Evolutionary conservation across 148 eudicot species (phyloP).

Genomic region (Rhododendron kiyosumense): DNA sequence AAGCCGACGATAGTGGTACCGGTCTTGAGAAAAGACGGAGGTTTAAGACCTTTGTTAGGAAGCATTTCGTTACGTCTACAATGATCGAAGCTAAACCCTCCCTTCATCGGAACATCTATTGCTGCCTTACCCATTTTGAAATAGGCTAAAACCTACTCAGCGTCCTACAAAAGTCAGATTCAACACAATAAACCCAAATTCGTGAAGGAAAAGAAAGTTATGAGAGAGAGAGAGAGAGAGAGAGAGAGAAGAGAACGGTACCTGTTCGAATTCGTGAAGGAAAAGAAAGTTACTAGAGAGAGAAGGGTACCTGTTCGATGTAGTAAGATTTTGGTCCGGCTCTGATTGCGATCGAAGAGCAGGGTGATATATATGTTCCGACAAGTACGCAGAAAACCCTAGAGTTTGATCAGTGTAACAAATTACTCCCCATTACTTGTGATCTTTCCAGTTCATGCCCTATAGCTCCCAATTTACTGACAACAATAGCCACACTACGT

Average conservation of each 20-base stretch:
- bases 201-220: neutral
- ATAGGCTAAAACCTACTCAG: neutral
- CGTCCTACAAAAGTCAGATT: neutral
- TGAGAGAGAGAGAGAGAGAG: no score
- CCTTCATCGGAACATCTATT: constrained; percentile 52
- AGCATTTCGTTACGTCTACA: constrained; percentile 71
- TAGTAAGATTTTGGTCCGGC: neutral
- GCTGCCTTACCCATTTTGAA: constrained; percentile 34
- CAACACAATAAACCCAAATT: neutral
- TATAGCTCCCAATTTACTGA: neutral
- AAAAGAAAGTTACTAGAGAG: neutral
- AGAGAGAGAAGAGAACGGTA: neutral
- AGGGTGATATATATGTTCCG: neutral
- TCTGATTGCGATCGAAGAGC: neutral
- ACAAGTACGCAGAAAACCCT: neutral
- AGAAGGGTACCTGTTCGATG: neutral
- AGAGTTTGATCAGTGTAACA: neutral
- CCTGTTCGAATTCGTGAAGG: neutral
- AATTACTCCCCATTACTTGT: neutral
- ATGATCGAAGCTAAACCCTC: constrained; percentile 66
- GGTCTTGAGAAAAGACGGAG: constrained; percentile 54
- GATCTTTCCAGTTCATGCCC: neutral
- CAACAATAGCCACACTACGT: neutral
- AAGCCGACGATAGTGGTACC: constrained; percentile 85
- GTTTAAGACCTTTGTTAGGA: constrained; percentile 42